phyloP scores from a whole-genome alignment of 2,329 filamentous ascomycete genomes.

The Trichoderma atrobrunneum region DNA sequence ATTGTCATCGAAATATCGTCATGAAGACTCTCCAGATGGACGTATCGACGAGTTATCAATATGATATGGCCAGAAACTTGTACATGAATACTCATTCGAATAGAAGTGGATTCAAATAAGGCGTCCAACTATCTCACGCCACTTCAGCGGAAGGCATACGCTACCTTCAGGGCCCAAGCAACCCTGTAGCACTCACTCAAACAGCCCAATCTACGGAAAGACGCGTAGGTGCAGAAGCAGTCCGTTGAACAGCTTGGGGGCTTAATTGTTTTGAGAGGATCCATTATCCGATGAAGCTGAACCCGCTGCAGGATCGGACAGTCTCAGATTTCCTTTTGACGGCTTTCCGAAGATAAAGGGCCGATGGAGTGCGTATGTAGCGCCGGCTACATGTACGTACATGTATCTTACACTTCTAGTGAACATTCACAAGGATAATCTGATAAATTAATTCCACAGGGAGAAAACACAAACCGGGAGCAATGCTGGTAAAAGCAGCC shows the following conservation, averaged over 20 bases:
- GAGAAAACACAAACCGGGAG: not conserved
- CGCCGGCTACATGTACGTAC: not conserved
- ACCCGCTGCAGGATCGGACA: not conserved
- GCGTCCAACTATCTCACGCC: not conserved
- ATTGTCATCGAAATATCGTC: not conserved
- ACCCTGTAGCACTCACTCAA: constrained; percentile 10
- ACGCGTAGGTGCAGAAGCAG: constrained; percentile 10
- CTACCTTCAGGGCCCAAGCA: not conserved
- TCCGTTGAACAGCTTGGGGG: constrained; percentile 1
- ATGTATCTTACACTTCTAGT: not conserved
- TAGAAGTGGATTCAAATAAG: not conserved
- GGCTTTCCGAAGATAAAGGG: not conserved
- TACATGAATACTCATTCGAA: not conserved
- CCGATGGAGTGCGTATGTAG: not conserved
- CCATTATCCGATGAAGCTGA: not conserved
- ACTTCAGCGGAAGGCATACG: not conserved
- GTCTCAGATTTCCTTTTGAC: not conserved
- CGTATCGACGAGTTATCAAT: not conserved
- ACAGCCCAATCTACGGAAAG: not conserved
- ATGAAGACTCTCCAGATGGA: not conserved
- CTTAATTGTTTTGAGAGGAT: not conserved
- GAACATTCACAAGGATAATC: not conserved
- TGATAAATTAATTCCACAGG: not conserved
- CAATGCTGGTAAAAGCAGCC: not conserved
- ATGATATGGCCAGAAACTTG: not conserved